phyloP scores from a whole-genome alignment of 75 land plant species.

The Sequoiadendron giganteum region DNA sequence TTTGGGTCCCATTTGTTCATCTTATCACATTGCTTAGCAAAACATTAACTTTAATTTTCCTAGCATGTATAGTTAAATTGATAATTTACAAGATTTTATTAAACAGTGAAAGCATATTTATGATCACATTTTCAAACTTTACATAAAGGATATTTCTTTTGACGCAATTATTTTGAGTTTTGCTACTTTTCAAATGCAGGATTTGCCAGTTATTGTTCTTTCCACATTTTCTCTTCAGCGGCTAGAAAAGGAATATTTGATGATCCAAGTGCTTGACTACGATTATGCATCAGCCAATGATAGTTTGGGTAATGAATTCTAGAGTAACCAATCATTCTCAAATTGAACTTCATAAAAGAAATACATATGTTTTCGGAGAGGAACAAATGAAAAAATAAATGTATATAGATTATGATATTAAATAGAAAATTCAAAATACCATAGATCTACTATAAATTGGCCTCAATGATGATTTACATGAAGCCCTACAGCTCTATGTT shows the following conservation, averaged over 20 bases:
- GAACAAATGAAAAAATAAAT: not conserved
- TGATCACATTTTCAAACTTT: not conserved
- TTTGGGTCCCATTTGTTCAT: not conserved
- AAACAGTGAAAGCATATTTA: not conserved
- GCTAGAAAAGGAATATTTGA: slow-evolving; percentile 40
- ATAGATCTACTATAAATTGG: not conserved
- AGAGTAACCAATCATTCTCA: not conserved
- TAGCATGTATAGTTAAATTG: not conserved
- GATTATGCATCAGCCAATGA: slow-evolving; percentile 32
- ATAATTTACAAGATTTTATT: not conserved
- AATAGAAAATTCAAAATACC: not conserved
- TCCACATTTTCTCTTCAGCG: slow-evolving; percentile 35
- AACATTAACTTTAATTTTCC: not conserved
- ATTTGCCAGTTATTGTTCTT: slow-evolving; percentile 41
- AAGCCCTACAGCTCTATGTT: not conserved
- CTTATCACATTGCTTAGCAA: not conserved
- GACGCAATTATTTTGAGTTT: not conserved
- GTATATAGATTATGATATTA: not conserved
- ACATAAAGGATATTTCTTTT: not conserved
- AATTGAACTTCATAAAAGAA: not conserved
- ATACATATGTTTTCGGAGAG: not conserved
- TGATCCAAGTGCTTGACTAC: slow-evolving; percentile 40
- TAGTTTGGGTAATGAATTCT: slow-evolving; percentile 16
- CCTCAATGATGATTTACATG: not conserved
- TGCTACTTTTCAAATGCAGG: slow-evolving; percentile 20